Conservation (phyloP, 306 rosid genomes). For the Prunus armeniaca region DNA sequence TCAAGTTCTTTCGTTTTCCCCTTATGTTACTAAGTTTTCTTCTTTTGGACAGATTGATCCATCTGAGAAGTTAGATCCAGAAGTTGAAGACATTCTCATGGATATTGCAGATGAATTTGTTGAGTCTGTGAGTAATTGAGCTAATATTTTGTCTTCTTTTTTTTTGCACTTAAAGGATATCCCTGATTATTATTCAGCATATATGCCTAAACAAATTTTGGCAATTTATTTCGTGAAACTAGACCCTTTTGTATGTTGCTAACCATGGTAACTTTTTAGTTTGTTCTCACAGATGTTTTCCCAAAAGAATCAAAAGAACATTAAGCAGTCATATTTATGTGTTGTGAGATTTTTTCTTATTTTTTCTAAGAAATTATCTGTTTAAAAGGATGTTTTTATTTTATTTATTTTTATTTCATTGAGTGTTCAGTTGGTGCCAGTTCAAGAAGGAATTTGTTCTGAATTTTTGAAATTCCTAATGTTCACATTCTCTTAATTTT, state of each 20-base stretch:
- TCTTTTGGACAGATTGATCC: constrained; percentile 75
- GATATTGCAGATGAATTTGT: constrained; percentile 90
- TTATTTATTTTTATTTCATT: background rate
- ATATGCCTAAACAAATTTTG: background rate
- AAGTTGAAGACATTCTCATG: constrained; percentile 84
- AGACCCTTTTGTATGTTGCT: background rate
- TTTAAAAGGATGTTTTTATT: background rate
- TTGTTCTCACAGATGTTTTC: background rate
- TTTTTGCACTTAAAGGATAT: constrained; percentile 1
- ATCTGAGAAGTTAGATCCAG: constrained; percentile 76
- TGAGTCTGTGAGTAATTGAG: constrained; percentile 73
- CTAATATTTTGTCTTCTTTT: constrained; percentile 1
- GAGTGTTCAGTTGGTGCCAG: background rate
- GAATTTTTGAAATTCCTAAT: background rate
- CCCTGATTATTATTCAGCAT: background rate
- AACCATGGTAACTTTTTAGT: background rate
- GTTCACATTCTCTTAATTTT: background rate
- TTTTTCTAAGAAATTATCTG: background rate
- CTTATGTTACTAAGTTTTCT: background rate
- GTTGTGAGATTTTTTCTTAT: background rate
- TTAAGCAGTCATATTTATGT: background rate
- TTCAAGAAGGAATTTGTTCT: background rate
- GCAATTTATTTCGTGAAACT: background rate
- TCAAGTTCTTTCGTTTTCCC: background rate
- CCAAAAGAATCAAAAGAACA: background rate